Evolutionary conservation across 225 moss, liverwort and hornwort genomes (phyloP).

Genomic region (Sphagnum tenellum): DNA sequence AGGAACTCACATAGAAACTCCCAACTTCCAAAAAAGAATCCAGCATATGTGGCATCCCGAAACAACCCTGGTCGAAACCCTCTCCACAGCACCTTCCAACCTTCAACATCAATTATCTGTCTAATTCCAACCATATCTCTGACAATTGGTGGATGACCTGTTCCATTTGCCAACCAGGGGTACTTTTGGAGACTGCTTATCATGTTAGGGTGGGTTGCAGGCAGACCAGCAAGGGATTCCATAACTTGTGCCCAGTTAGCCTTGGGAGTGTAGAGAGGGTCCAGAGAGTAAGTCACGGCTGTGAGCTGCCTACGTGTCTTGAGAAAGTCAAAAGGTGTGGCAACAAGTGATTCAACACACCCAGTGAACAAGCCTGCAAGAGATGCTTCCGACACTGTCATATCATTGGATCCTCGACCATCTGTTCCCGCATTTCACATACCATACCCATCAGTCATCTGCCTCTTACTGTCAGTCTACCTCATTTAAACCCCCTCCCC

Average conservation of each 20-base stretch:
- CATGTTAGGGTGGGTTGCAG: conserved; percentile 27
- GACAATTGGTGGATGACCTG: conserved; percentile 72
- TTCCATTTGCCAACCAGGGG: conserved; percentile 75
- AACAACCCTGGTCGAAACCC: conserved; percentile 76
- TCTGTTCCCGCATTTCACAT: conserved; percentile 27
- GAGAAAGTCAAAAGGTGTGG: conserved; percentile 73
- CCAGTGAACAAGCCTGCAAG: conserved; percentile 67
- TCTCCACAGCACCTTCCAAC: conserved; percentile 58
- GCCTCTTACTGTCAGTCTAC: not conserved
- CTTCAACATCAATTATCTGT: conserved; percentile 51
- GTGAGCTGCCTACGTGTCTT: conserved; percentile 73
- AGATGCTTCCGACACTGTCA: conserved; percentile 59
- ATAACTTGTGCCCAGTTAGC: conserved; percentile 54
- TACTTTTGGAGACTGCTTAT: conserved; percentile 38
- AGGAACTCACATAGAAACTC: conserved; percentile 68
- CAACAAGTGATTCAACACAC: conserved; percentile 57
- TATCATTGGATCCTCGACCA: conserved; percentile 53
- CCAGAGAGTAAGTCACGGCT: conserved; percentile 35
- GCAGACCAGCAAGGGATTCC: conserved; percentile 40
- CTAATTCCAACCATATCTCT: conserved; percentile 59
- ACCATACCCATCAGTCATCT: not conserved
- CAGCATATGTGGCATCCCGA: conserved; percentile 72
- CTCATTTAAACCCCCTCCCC: no score
- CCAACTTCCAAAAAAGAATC: conserved; percentile 82
- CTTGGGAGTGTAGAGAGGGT: conserved; percentile 10